Evolutionary conservation across 257 asterid genomes (phyloP), one percentile per base, ranked within the genome.

Genomic region (Capsicum chinense): DNA sequence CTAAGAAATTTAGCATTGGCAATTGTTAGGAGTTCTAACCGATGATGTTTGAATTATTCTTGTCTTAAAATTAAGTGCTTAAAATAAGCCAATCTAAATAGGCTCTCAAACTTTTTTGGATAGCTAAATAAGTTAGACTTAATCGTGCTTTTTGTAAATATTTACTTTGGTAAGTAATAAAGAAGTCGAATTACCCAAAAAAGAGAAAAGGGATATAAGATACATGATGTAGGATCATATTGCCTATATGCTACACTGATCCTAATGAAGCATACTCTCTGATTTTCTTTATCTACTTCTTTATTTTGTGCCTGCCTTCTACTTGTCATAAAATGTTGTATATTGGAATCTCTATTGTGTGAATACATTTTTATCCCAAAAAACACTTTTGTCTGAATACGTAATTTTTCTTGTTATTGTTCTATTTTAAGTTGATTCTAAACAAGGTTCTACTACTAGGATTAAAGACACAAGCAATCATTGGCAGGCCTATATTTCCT

Each of bases 371-470:
- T 16, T 8, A 0, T 17, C 26, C 4, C 33, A 1, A 64, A 70
- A n/a, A 70, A 0, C 8, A 5, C 37, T 70, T 56, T 70, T 70
- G 37, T 8, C 9, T 70, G 17, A 44, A 70, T 44, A 70, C 79
- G 44, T 2, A 44, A 44, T 21, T 76, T 11, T 13, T 26, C 42
- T 3, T 52, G 47, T 15, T 63, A 52, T 76, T 73, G 60, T 76
- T 76, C 17, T 85, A 76, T 88, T 60, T 87, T 89, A 94, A 96
- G 98, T 86, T 93, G 91, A 87, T 92, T 54, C 91, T 94, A 83
- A 92, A 90, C 87, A 93, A 89, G 94, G 94, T 96, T 90, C 93
- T 96, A 87, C 90, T 96, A 94, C 84, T 96, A 86, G 99, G 99
- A 50, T 92, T 98, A 54, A 60, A 67, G 84, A 80, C 90, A 15